These are phyloP conservation scores for Suhomyces panamericanus DNA, from an alignment of 1,139 yeast species.

Conservation along the genomic window DNA sequence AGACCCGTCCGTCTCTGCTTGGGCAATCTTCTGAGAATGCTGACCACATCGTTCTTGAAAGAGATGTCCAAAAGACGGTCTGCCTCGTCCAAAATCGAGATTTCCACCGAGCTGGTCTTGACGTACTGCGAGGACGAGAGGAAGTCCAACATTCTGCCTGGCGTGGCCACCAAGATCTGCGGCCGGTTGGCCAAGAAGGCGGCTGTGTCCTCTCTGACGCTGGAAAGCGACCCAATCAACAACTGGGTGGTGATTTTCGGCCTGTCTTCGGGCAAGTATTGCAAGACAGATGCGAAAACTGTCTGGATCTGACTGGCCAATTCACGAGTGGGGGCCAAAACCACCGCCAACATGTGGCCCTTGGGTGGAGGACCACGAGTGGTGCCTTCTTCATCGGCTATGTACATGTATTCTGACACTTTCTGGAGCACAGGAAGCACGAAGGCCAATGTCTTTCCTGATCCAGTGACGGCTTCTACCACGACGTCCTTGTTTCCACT, in stretches of 20 bases:
- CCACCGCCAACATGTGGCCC: conserved; percentile 70
- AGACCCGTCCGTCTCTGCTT: conserved; percentile 92
- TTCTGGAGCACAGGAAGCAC: conserved; percentile 79
- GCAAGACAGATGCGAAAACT: conserved; percentile 62
- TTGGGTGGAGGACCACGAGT: conserved; percentile 39
- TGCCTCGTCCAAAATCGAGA: conserved; percentile 87
- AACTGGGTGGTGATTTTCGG: conserved; percentile 59
- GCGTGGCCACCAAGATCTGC: conserved; percentile 85
- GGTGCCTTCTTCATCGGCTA: conserved; percentile 21
- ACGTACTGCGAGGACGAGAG: conserved; percentile 51
- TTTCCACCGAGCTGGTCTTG: conserved; percentile 62
- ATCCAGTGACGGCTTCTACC: conserved; percentile 95
- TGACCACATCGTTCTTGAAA: conserved; percentile 67
- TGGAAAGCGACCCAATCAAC: conserved; percentile 74
- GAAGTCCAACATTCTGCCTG: conserved; percentile 85
- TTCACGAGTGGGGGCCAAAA: conserved; percentile 90
- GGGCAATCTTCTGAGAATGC: conserved; percentile 68
- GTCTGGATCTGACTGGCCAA: conserved; percentile 77
- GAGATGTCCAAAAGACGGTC: conserved; percentile 82
- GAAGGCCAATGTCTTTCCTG: conserved; percentile 92
- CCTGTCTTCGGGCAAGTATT: conserved; percentile 55
- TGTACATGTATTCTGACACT: conserved; percentile 36
- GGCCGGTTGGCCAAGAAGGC: conserved; percentile 55
- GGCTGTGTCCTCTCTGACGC: conserved; percentile 74
- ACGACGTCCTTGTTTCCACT: conserved; percentile 92